Evolutionary conservation across 2,329 filamentous ascomycete genomes (phyloP).

Genomic region (Penicillium thymicola): DNA sequence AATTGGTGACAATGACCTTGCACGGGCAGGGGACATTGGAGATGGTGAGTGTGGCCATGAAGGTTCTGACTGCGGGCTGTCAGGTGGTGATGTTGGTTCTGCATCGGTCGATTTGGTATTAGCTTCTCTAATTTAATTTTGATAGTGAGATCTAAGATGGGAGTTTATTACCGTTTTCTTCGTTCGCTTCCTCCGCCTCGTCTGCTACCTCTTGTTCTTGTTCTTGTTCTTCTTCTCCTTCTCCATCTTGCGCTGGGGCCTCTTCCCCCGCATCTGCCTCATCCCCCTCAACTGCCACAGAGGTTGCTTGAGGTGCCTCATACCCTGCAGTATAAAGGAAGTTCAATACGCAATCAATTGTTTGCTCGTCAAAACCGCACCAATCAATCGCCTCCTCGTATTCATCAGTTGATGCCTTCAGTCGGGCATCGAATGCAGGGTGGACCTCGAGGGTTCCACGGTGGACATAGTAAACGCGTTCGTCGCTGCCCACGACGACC

Average conservation of each 20-base stretch:
- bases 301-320: not conserved
- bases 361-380: constrained; percentile 1
- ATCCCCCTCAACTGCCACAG: not conserved
- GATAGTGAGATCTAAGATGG: not conserved
- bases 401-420: not conserved
- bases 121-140: not conserved
- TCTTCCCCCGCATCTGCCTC: not conserved
- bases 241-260: not conserved
- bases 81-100: not conserved
- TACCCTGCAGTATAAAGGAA: constrained; percentile 1
- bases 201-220: not conserved
- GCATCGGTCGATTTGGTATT: not conserved
- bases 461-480: not conserved
- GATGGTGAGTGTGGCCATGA: not conserved
- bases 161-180: not conserved
- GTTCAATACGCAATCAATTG: not conserved
- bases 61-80: not conserved
- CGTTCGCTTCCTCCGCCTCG: not conserved
- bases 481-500: not conserved
- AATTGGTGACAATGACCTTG: not conserved
- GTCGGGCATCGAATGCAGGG: not conserved
- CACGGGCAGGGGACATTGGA: not conserved
- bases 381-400: constrained; percentile 1
- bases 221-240: not conserved
- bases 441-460: not conserved